Conservation (phyloP, 768 basidiomycete genomes). For the Mycena kentingensis region DNA sequence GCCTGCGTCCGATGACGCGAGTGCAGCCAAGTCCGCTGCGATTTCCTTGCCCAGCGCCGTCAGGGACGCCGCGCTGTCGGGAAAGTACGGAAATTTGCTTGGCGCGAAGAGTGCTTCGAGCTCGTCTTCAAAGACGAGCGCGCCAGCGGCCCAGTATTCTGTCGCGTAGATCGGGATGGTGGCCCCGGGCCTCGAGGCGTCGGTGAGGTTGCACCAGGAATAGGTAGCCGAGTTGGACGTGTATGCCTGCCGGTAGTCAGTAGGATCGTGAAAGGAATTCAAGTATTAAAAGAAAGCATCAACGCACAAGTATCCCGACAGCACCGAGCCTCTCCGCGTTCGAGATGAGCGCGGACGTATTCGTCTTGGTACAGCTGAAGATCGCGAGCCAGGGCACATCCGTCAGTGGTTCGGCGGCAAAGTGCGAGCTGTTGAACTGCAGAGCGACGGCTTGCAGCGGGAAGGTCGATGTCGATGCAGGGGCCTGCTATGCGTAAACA, state of each 20-base stretch:
- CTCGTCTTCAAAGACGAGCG: not conserved
- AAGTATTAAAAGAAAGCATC: not conserved
- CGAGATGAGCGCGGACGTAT: conserved; percentile 3
- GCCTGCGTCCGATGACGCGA: not conserved
- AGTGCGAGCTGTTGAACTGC: conserved; percentile 16
- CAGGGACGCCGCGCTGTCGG: not conserved
- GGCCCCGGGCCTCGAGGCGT: not conserved
- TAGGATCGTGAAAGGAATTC: not conserved
- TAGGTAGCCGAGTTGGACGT: not conserved
- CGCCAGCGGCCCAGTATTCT: not conserved
- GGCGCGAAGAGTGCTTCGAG: not conserved
- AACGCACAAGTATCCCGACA: conserved; percentile 9
- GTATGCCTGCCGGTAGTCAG: conserved; percentile 10
- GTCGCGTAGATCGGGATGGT: not conserved
- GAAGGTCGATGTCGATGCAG: no score
- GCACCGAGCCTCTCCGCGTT: conserved; percentile 13
- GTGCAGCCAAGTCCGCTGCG: not conserved
- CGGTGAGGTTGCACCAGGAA: not conserved
- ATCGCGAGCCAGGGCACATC: conserved; percentile 10
- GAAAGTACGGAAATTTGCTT: not conserved
- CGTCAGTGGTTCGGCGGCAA: not conserved
- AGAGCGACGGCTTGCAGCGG: conserved; percentile 10
- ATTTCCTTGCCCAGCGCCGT: not conserved
- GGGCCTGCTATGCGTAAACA: no score
- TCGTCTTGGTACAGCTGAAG: conserved; percentile 1